Evolutionary conservation across 2,329 filamentous ascomycete genomes (phyloP).

Genomic region (Podosphaera leucotricha): DNA sequence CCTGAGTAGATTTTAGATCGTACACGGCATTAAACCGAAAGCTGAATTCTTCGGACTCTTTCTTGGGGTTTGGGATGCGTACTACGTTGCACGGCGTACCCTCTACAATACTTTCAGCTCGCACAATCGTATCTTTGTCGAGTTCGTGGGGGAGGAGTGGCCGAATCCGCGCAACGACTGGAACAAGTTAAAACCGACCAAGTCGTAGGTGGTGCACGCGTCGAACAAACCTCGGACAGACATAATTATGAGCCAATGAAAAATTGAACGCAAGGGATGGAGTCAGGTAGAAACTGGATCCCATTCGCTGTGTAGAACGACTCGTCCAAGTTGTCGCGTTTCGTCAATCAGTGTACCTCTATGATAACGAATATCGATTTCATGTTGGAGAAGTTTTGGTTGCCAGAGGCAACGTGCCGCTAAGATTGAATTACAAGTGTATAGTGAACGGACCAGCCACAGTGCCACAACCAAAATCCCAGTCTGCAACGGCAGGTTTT

Average conservation of each 20-base stretch:
- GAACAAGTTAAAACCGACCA: slow-evolving; percentile 10
- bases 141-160: slow-evolving; percentile 69
- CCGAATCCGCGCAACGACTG: slow-evolving; percentile 76
- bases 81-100: slow-evolving; percentile 44
- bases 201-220: background rate
- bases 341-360: background rate
- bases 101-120: slow-evolving; percentile 35
- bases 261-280: background rate
- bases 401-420: background rate
- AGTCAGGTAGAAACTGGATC: background rate
- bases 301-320: background rate
- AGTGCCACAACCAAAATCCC: too few relatives aligned
- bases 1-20: slow-evolving; percentile 55
- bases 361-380: background rate
- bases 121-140: slow-evolving; percentile 70
- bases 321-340: background rate
- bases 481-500: too few relatives aligned
- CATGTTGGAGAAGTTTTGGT: background rate
- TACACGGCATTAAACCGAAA: slow-evolving; percentile 94
- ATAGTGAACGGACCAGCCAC: too few relatives aligned
- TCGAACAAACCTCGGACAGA: slow-evolving; percentile 3
- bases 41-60: slow-evolving; percentile 63
- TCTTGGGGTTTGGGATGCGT: slow-evolving; percentile 84
- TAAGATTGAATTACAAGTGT: background rate
- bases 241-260: background rate